Base-by-base conservation (phyloP, 805 yeast species). In the Cyberlindnera xylosilytica region DNA sequence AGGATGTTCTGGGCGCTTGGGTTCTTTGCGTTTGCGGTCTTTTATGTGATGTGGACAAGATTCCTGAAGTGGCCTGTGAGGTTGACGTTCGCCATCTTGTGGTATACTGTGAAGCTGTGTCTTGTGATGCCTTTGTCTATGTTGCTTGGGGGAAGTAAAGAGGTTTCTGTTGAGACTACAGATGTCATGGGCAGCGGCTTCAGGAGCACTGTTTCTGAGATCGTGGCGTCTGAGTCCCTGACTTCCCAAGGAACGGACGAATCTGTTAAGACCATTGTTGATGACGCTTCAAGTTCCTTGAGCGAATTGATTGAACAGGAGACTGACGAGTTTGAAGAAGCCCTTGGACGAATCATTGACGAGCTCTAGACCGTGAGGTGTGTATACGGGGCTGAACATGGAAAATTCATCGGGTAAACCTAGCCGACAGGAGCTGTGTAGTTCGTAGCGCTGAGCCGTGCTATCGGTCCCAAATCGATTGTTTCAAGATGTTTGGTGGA, bases 11-110 rank as follows among this genome's bases (percentile, higher is more conserved):
- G 38, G 32, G 50, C 60, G 0, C 26, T 56, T 17, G 36, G 33
- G 2, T 58, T 56, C 41, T 56, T 58, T 29, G 50, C 41, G 3
- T 28, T 46, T 2, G 47, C 55, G 37, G 50, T 51, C 7, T n/a
- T 41, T 2, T 49, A 51, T 38, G 53, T 58, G 2, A 27, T 54
- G 12, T 58, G 54, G 54, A 30, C 49, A 4, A 46, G 62, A 39
- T 8, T 56, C 4, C 39, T 56, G 16, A 50, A 45, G 23, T 28
- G 47, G n/a, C 60, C 60, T 5, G 40, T 51, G 16, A 47, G 32
- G 35, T 17, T 53, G 11, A 20, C 39, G 2, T 43, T 42, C 10
- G 42, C 34, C 24, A 15, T 53, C 11, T 32, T 47, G 4, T 41
- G 44, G 20, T 49, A 36, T 7, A 10, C 47, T 12, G 15, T 51